Conservation (phyloP, 257 asterid genomes). For the Solanum appendiculatum region DNA sequence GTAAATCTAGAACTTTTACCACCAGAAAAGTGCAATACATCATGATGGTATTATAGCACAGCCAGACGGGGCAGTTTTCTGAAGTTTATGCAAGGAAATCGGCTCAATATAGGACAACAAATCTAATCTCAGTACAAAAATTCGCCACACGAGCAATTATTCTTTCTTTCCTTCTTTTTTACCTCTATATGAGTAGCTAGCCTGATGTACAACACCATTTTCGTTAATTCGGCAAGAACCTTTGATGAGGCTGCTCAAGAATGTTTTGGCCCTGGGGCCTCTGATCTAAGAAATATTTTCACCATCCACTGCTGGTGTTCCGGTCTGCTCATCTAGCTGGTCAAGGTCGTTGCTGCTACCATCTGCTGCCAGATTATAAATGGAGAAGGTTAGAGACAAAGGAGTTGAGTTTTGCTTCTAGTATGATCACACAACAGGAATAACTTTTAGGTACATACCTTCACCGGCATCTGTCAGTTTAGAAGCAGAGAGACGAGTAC, state of each 20-base stretch:
- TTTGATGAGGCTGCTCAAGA: neutral
- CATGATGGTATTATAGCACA: neutral
- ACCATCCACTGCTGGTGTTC: neutral
- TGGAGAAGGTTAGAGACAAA: neutral
- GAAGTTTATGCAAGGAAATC: neutral
- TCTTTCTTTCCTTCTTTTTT: neutral
- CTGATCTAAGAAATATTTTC: neutral
- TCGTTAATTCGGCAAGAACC: neutral
- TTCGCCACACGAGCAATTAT: neutral
- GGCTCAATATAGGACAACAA: neutral
- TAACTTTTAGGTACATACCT: constrained; percentile 23
- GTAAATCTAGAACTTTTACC: neutral
- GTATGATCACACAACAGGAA: neutral
- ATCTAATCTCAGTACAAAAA: neutral
- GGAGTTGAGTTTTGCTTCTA: neutral
- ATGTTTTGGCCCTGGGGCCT: neutral
- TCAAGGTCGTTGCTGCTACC: neutral
- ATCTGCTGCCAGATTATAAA: neutral
- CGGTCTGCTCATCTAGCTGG: neutral
- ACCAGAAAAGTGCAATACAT: neutral
- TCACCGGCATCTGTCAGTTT: constrained; percentile 20
- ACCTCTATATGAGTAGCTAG: neutral
- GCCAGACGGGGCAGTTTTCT: neutral
- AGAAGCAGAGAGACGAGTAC: constrained; percentile 48
- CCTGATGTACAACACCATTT: neutral